Percentiles rank a stretch among this genome's conserved stretches.
Evolutionary conservation across 2,329 filamentous ascomycete genomes (phyloP).

Genomic region (Clarireedia paspali): DNA sequence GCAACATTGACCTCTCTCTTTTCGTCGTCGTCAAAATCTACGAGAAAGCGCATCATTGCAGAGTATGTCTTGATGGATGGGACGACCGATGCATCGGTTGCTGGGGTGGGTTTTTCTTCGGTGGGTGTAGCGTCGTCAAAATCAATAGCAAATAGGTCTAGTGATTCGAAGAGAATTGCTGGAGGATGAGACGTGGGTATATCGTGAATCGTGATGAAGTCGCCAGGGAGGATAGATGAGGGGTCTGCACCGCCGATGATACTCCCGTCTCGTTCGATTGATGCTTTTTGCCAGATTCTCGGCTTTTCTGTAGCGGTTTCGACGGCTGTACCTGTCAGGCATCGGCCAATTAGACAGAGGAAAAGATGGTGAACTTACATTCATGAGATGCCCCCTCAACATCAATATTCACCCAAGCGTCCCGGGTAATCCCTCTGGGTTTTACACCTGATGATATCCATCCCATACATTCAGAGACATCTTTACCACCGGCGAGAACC

Average conservation of each 20-base stretch:
- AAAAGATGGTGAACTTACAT: constrained; percentile 13
- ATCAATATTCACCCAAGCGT: constrained; percentile 54
- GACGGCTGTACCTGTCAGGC: constrained; percentile 35
- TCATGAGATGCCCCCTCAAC: constrained; percentile 39
- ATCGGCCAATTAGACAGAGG: not conserved
- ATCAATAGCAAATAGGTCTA: constrained; percentile 42
- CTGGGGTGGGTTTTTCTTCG: constrained; percentile 27
- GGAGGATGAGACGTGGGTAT: constrained; percentile 40
- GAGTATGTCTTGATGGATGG: constrained; percentile 26
- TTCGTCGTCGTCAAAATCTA: constrained; percentile 15
- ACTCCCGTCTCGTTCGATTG: constrained; percentile 51
- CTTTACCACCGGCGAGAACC: constrained; percentile 54
- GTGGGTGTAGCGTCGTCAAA: constrained; percentile 31
- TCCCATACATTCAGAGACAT: constrained; percentile 58
- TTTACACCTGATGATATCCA: constrained; percentile 57
- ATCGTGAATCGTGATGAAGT: constrained; percentile 55
- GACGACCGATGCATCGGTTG: constrained; percentile 9
- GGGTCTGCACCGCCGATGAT: constrained; percentile 51
- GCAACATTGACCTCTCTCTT: constrained; percentile 26
- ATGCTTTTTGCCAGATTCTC: constrained; percentile 52
- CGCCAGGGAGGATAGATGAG: constrained; percentile 47
- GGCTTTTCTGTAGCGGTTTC: constrained; percentile 45
- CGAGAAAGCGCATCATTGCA: constrained; percentile 25
- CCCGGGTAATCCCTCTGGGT: constrained; percentile 38
- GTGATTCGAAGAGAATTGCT: constrained; percentile 42